Percentiles rank a stretch among this genome's conserved stretches.
These are phyloP conservation scores for Scedosporium aurantiacum DNA, from an alignment of 2,329 filamentous ascomycete genomes.

Conservation along the genomic window DNA sequence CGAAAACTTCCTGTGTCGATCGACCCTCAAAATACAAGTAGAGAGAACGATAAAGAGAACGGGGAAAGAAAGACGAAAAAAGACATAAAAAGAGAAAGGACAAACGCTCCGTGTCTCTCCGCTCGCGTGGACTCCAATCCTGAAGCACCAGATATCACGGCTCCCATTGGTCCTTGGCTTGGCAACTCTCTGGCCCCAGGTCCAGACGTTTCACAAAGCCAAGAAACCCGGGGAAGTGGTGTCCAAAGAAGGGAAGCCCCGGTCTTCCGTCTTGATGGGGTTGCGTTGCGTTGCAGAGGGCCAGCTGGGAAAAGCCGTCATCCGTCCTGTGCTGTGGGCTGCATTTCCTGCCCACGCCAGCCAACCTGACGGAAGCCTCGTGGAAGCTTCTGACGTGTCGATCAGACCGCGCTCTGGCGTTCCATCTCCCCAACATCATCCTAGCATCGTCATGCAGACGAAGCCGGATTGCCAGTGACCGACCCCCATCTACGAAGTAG, in stretches of 20 bases:
- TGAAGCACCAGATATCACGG: background rate
- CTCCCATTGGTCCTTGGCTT: background rate
- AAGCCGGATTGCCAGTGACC: no score
- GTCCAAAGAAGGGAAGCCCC: no score
- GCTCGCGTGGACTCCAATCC: no score
- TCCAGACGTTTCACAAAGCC: background rate
- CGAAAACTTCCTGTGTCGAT: background rate
- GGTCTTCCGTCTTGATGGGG: no score
- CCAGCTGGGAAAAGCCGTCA: no score
- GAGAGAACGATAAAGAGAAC: background rate
- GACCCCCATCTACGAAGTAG: no score
- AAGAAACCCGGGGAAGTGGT: background rate
- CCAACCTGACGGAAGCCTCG: background rate
- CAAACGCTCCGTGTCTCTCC: no score
- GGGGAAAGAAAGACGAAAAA: no score
- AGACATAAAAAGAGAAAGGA: no score
- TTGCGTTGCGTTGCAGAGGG: no score
- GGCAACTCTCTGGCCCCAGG: no score
- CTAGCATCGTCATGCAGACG: background rate
- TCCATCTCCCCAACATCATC: background rate
- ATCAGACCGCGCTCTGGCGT: constrained; percentile 2
- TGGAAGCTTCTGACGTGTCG: constrained; percentile 3
- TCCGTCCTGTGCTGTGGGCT: background rate
- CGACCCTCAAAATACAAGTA: background rate
- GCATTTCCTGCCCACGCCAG: background rate